A percentile compares a stretch with the other conserved stretches of the same genome.
Evolutionary conservation across 805 yeast species (phyloP).

Genomic region (Starmera dryadoides): DNA sequence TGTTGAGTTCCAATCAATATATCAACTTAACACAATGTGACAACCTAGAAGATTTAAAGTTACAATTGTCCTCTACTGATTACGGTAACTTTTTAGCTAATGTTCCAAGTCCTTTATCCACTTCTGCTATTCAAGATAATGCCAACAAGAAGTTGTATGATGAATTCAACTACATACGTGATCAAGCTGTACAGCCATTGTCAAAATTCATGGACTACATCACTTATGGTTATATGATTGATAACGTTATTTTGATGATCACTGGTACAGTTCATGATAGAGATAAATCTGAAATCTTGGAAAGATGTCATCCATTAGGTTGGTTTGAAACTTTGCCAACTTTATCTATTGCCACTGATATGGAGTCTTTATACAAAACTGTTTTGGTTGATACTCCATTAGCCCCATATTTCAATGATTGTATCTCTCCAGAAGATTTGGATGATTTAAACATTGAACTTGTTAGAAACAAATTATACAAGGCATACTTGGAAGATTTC

Average conservation of each 20-base stretch:
- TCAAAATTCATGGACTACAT: conserved; percentile 85
- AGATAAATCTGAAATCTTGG: conserved; percentile 80
- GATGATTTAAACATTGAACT: conserved; percentile 95
- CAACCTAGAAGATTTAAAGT: conserved; percentile 83
- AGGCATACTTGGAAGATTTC: conserved; percentile 90
- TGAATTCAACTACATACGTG: conserved; percentile 79
- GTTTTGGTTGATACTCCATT: conserved; percentile 95
- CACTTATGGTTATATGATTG: conserved; percentile 97
- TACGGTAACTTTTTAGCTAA: conserved; percentile 87
- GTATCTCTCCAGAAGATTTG: conserved; percentile 78
- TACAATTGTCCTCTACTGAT: conserved; percentile 93
- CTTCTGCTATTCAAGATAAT: conserved; percentile 77
- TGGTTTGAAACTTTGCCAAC: conserved; percentile 99
- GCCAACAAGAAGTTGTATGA: conserved; percentile 68
- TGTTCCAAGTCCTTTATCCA: conserved; percentile 75
- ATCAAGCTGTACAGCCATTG: conserved; percentile 77
- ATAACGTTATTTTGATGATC: conserved; percentile 90
- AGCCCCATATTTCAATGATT: conserved; percentile 92
- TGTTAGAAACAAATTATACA: conserved; percentile 83
- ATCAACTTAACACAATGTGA: conserved; percentile 94
- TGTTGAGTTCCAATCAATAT: conserved; percentile 73
- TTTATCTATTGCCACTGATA: conserved; percentile 87
- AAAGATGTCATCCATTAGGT: conserved; percentile 93
- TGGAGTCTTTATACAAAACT: conserved; percentile 85
- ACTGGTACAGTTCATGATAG: conserved; percentile 96